These are phyloP conservation scores for Onygenales sp. DNA, from an alignment of 2,329 filamentous ascomycete genomes.

Conservation along the genomic window DNA sequence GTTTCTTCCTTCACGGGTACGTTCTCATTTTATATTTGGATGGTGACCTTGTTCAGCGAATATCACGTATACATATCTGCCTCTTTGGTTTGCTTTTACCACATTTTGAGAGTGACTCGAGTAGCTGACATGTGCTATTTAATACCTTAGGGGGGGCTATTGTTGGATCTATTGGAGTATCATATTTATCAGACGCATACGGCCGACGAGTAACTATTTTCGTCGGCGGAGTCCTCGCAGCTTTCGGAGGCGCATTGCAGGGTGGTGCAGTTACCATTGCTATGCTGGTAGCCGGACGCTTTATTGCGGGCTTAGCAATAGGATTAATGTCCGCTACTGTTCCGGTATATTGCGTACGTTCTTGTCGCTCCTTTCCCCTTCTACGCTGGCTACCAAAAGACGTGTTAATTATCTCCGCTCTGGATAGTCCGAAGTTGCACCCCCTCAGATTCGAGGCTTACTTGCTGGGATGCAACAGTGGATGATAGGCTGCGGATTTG, in stretches of 20 bases:
- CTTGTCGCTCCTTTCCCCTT: not conserved
- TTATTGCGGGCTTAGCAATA: conserved; percentile 42
- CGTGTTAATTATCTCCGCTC: not conserved
- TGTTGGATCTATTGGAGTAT: conserved; percentile 23
- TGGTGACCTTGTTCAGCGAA: too few species aligned
- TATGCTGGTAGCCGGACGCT: conserved; percentile 42
- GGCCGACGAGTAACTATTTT: conserved; percentile 26
- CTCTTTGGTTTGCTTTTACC: not conserved
- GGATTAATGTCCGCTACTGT: conserved; percentile 40
- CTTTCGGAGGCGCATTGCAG: conserved; percentile 26
- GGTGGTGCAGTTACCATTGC: conserved; percentile 26
- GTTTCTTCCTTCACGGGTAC: conserved; percentile 31
- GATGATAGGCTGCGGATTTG: conserved; percentile 36
- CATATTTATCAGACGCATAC: conserved; percentile 24
- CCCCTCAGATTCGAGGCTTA: conserved; percentile 28
- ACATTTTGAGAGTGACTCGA: not conserved
- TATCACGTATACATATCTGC: too few species aligned
- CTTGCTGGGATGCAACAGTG: conserved; percentile 36
- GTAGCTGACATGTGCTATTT: not conserved
- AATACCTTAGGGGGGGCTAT: conserved; percentile 28
- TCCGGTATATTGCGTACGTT: conserved; percentile 36
- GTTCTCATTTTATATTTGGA: not conserved
- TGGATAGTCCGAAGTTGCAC: conserved; percentile 29
- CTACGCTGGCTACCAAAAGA: not conserved
- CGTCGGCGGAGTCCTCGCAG: conserved; percentile 23